These are phyloP conservation scores for Exutisphaerella laricina DNA, from an alignment of 2,329 filamentous ascomycete species.

Conservation along the genomic window DNA sequence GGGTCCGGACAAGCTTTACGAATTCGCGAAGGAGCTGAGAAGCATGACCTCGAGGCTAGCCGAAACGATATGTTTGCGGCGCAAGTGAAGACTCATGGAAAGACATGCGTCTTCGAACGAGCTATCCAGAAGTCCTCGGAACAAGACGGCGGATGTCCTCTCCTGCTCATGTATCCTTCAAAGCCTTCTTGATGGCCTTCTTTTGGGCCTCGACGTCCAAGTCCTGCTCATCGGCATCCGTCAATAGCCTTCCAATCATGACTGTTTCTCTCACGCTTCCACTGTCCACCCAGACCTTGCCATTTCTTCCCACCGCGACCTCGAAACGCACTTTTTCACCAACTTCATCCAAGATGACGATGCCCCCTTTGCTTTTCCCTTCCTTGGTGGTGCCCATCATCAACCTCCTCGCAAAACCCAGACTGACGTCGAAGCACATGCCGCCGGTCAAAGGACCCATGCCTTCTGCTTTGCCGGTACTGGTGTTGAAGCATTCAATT, in stretches of 20 bases:
- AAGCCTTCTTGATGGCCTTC: slow-evolving; percentile 61
- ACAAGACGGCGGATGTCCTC: too few species aligned
- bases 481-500: slow-evolving; percentile 78
- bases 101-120: too few species aligned
- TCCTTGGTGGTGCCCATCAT: slow-evolving; percentile 55
- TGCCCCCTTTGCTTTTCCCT: slow-evolving; percentile 44
- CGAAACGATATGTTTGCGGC: background rate
- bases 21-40: background rate
- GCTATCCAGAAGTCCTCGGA: too few species aligned
- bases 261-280: slow-evolving; percentile 67
- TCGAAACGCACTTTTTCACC: slow-evolving; percentile 83
- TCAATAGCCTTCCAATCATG: slow-evolving; percentile 70
- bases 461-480: slow-evolving; percentile 83
- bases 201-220: slow-evolving; percentile 62
- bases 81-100: too few species aligned
- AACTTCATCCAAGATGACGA: slow-evolving; percentile 74
- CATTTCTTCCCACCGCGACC: slow-evolving; percentile 88
- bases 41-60: background rate
- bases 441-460: slow-evolving; percentile 77
- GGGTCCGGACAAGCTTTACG: background rate
- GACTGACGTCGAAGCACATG: slow-evolving; percentile 77
- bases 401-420: slow-evolving; percentile 74
- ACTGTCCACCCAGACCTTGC: slow-evolving; percentile 84
- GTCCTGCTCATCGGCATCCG: slow-evolving; percentile 65
- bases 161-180: slow-evolving; percentile 53